Evolutionary conservation across 352 stramenopile species (phyloP), one percentile per base, ranked within the genome.

Genomic region (Phytophthora cryptogea): DNA sequence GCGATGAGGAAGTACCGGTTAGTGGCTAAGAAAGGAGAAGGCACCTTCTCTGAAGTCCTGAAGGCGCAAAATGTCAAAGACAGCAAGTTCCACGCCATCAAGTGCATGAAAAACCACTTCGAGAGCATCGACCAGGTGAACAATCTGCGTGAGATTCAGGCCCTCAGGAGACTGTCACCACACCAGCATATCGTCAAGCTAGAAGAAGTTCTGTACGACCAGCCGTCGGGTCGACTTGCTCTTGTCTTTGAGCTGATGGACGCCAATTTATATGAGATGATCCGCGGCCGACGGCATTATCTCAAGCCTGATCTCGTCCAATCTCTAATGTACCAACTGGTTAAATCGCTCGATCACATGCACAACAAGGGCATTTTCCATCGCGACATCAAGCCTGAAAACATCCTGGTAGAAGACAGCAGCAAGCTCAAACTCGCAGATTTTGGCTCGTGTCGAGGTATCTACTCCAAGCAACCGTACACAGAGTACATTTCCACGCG

Each of bases 21-120:
- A 47, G 83, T 98, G 46, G 88, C 95, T 30, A 98, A 97, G 63
- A 98, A 98, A 56, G 96, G 96, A 17, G 93, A 98, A 72, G 96
- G 95, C 40, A 98, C 95, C 8, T 99, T 99, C 76, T 97, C 90
- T 40, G 93, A 97, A 51, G 94, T 98, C 52, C 74, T 95, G 46
- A 96, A 96, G 70, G 88, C 88, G 16, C 86, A 97, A 47, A 97
- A 98, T 42, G 86, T 98, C 27, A 97, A 98, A 54, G 90, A 97
- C 61, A 94, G 82, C 54, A 95, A 96, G 70, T 97, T 97, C 64
- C 86, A 98, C 56, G 96, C 95, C n/a, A 98, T 99, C 68, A 99
- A 99, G 63, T 98, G 95, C 72, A 99, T 99, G 96, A 98, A 98
- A 68, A 98, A 97, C 67, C 80, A 94, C 46, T 99, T 98, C 45